Evolutionary conservation across 345 rosid genomes (phyloP).

Genomic region (Xanthoceras sorbifolium): DNA sequence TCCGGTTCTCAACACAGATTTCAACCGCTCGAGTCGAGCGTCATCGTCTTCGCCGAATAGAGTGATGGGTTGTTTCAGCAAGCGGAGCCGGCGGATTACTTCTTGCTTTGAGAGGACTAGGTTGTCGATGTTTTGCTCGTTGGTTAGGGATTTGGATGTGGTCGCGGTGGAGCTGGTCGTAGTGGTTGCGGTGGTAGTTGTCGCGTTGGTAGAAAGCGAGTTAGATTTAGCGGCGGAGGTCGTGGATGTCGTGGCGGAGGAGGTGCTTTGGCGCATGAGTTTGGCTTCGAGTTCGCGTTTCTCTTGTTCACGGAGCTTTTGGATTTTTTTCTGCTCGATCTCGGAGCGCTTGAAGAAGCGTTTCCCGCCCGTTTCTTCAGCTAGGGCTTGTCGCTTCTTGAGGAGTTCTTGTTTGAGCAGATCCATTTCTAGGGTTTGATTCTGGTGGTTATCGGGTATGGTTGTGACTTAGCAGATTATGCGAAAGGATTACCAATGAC

Average conservation of each 20-base stretch:
- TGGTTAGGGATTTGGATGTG: slow-evolving; percentile 67
- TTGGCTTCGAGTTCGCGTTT: slow-evolving; percentile 86
- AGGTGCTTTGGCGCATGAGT: slow-evolving; percentile 50
- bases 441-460: slow-evolving; percentile 4
- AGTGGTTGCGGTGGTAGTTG: slow-evolving; percentile 35
- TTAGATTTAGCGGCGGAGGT: slow-evolving; percentile 29
- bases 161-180: slow-evolving; percentile 39
- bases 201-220: slow-evolving; percentile 35
- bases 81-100: slow-evolving; percentile 85
- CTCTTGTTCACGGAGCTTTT: slow-evolving; percentile 89
- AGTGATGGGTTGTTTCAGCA: slow-evolving; percentile 90
- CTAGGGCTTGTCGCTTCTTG: slow-evolving; percentile 69
- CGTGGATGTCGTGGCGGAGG: slow-evolving; percentile 31
- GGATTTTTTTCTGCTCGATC: slow-evolving; percentile 82
- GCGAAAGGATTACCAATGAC: not conserved
- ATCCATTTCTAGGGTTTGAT: slow-evolving; percentile 53
- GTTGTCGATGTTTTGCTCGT: slow-evolving; percentile 80
- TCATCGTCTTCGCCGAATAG: slow-evolving; percentile 93
- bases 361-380: slow-evolving; percentile 78
- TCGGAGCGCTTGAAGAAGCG: slow-evolving; percentile 88
- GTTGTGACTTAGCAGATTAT: no score
- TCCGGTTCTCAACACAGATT: slow-evolving; percentile 79
- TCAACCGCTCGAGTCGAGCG: slow-evolving; percentile 81
- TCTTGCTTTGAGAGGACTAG: slow-evolving; percentile 82
- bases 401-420: slow-evolving; percentile 70